Conservation (phyloP, 2,329 filamentous ascomycete genomes). For the Coleophoma cylindrospora region DNA sequence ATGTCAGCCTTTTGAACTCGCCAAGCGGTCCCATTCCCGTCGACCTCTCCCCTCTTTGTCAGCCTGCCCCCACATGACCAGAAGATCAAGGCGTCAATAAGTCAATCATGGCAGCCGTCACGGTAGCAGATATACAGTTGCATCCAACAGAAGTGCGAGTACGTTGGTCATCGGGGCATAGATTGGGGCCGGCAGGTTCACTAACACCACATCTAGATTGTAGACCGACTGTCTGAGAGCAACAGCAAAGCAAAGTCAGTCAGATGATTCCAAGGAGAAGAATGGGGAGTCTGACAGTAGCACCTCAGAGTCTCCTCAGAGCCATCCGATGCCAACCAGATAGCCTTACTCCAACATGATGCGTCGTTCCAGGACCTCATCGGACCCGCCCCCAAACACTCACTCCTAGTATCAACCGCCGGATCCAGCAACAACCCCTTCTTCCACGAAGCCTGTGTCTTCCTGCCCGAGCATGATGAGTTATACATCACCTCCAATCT, state of each 20-base stretch:
- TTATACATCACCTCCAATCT: slow-evolving; percentile 41
- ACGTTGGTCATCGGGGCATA: background rate
- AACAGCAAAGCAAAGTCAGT: slow-evolving; percentile 18
- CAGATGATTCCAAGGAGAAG: background rate
- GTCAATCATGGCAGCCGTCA: background rate
- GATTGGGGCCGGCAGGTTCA: background rate
- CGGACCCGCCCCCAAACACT: slow-evolving; percentile 28
- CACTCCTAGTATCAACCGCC: slow-evolving; percentile 36
- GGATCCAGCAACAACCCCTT: slow-evolving; percentile 37
- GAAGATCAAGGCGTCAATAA: no score
- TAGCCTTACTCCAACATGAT: slow-evolving; percentile 26
- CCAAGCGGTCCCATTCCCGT: background rate
- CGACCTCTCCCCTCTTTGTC: no score
- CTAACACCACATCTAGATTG: slow-evolving; percentile 7
- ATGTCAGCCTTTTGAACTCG: no score
- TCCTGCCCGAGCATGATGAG: slow-evolving; percentile 31
- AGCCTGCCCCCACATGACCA: no score
- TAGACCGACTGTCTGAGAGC: slow-evolving; percentile 17
- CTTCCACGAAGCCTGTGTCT: slow-evolving; percentile 41
- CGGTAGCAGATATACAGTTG: background rate
- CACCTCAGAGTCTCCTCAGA: no score
- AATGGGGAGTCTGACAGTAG: no score
- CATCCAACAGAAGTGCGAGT: background rate
- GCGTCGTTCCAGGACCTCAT: slow-evolving; percentile 28
- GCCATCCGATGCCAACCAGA: no score